phyloP scores from a whole-genome alignment of 2,329 filamentous ascomycete genomes.

The Aplosporella prunicola region DNA sequence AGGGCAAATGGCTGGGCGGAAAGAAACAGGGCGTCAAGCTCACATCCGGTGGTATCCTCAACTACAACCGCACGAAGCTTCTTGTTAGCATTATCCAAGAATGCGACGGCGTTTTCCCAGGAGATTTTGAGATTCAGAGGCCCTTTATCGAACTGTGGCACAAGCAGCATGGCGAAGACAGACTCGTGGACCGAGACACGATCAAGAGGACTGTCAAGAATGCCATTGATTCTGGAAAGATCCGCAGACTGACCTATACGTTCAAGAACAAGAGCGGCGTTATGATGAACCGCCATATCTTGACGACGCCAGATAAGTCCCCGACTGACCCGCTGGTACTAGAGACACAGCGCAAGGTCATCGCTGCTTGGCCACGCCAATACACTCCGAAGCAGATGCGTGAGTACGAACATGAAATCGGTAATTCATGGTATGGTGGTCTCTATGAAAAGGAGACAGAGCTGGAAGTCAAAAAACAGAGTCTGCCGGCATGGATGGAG shows the following conservation, averaged over 20 bases:
- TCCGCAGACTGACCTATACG: slow-evolving; percentile 45
- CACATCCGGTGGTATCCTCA: slow-evolving; percentile 34
- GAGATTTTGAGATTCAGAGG: slow-evolving; percentile 45
- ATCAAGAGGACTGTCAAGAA: slow-evolving; percentile 41
- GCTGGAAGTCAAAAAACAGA: slow-evolving; percentile 16
- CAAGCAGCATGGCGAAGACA: slow-evolving; percentile 25
- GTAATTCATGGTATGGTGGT: slow-evolving; percentile 13
- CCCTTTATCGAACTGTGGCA: slow-evolving; percentile 48
- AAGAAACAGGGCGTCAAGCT: slow-evolving; percentile 19
- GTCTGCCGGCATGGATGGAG: slow-evolving; percentile 8
- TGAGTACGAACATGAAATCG: slow-evolving; percentile 14
- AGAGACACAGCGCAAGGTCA: slow-evolving; percentile 42
- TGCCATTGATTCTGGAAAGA: slow-evolving; percentile 40
- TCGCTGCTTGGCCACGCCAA: slow-evolving; percentile 28
- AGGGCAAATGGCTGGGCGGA: slow-evolving; percentile 6
- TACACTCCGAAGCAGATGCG: slow-evolving; percentile 25
- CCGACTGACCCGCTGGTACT: slow-evolving; percentile 38
- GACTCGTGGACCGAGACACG: slow-evolving; percentile 42
- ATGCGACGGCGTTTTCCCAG: slow-evolving; percentile 47
- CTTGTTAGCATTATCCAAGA: slow-evolving; percentile 46
- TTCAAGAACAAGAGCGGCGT: slow-evolving; percentile 40
- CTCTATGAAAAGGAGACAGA: slow-evolving; percentile 20
- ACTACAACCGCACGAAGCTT: slow-evolving; percentile 38
- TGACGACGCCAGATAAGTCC: slow-evolving; percentile 39
- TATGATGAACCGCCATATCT: slow-evolving; percentile 41